phyloP scores from a whole-genome alignment of 2,329 filamentous ascomycete genomes.

The Venturia effusa region DNA sequence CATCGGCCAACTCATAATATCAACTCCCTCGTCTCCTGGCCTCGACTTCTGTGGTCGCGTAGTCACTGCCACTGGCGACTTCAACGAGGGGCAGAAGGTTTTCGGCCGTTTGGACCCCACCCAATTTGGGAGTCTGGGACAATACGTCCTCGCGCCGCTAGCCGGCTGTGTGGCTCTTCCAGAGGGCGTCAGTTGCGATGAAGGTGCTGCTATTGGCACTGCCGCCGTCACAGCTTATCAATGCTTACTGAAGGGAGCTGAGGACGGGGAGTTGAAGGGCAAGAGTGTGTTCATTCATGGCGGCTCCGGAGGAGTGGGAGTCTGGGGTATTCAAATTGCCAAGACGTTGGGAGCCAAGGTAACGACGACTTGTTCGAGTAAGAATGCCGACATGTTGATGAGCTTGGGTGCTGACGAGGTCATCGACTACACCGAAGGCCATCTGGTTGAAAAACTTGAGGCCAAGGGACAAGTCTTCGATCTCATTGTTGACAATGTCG shows the following conservation, averaged over 20 bases:
- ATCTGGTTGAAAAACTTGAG: slow-evolving; percentile 38
- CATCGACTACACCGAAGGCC: slow-evolving; percentile 43
- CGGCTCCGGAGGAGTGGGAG: slow-evolving; percentile 44
- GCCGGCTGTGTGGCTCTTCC: slow-evolving; percentile 20
- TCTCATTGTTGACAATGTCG: slow-evolving; percentile 49
- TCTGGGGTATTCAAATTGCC: slow-evolving; percentile 52
- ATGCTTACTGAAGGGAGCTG: slow-evolving; percentile 1
- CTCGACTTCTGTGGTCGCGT: slow-evolving; percentile 43
- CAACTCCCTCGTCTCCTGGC: slow-evolving; percentile 34
- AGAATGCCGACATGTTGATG: slow-evolving; percentile 46
- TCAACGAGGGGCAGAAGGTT: slow-evolving; percentile 25
- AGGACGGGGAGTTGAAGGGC: background rate
- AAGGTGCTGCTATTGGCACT: slow-evolving; percentile 28
- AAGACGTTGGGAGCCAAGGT: slow-evolving; percentile 50
- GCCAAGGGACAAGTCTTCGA: slow-evolving; percentile 39
- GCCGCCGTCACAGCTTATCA: slow-evolving; percentile 31
- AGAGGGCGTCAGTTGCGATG: slow-evolving; percentile 20
- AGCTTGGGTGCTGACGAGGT: slow-evolving; percentile 52
- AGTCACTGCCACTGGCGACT: slow-evolving; percentile 22
- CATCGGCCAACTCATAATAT: slow-evolving; percentile 25
- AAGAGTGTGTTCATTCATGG: slow-evolving; percentile 12
- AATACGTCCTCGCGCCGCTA: slow-evolving; percentile 21
- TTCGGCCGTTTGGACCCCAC: slow-evolving; percentile 26
- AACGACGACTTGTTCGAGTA: slow-evolving; percentile 45
- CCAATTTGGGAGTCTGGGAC: slow-evolving; percentile 26